Evolutionary conservation across 2,329 filamentous ascomycete species (phyloP).

Genomic region (Epichloe gansuensis): DNA sequence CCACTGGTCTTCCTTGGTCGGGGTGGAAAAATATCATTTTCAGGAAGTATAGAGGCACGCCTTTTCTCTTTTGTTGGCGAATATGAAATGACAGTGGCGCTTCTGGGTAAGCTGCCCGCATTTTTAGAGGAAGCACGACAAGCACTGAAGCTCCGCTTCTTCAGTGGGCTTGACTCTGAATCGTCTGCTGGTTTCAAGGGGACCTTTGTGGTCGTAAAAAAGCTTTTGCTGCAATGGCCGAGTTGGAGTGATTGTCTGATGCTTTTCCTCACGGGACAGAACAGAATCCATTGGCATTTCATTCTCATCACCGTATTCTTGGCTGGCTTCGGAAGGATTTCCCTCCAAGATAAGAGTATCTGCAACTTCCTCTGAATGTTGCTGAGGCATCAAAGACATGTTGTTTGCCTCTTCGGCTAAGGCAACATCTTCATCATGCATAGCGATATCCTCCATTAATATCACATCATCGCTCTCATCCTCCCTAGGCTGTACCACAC

Average conservation of each 20-base stretch:
- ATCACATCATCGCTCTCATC: conserved; percentile 15
- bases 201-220: conserved; percentile 68
- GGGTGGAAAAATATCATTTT: conserved; percentile 10
- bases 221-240: conserved; percentile 31
- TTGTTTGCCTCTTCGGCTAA: conserved; percentile 47
- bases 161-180: conserved; percentile 34
- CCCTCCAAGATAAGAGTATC: conserved; percentile 28
- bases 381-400: conserved; percentile 42
- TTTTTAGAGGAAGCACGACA: conserved; percentile 34
- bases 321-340: conserved; percentile 46
- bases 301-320: conserved; percentile 59
- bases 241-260: conserved; percentile 42
- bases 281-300: conserved; percentile 42
- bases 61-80: conserved; percentile 35
- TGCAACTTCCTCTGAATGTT: conserved; percentile 24
- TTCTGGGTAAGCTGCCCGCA: conserved; percentile 31
- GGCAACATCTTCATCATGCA: conserved; percentile 44
- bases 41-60: background rate
- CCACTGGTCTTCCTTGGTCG: conserved; percentile 40
- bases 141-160: conserved; percentile 38
- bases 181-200: conserved; percentile 59
- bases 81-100: conserved; percentile 41
- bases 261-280: conserved; percentile 17
- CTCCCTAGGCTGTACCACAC: conserved; percentile 6
- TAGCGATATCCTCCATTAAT: conserved; percentile 32